Evolutionary conservation across 345 rosid species (phyloP), one percentile per base, ranked within the genome.

Genomic region (Barbarea vulgaris): DNA sequence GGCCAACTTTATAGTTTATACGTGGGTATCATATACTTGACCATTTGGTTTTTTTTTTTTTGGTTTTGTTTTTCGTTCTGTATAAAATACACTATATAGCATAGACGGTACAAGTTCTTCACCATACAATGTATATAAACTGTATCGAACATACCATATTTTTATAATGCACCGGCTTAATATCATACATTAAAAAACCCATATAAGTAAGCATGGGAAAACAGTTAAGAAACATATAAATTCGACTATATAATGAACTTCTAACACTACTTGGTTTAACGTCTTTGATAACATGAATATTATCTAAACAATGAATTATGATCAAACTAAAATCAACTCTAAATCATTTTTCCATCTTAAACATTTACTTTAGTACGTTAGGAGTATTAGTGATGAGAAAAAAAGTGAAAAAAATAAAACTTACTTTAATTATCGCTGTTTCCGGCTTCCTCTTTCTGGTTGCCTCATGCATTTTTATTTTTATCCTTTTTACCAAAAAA

Each of bases 331-430:
- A 22, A 24, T 13, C 4, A 24, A 15, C 21, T 28, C 37, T 55
- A 19, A 53, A 54, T 41, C 19, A 41, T 17, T 15, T 54, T 25
- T 6, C 33, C 18, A 31, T 12, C 39, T 21, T 41, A 59, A 33
- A 22, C 66, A 33, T 22, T 36, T 44, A 71, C 59, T 60, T 46
- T 46, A 14, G 21, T 58, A 55, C 28, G 27, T n/a, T n/a, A n/a
- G n/a, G n/a, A n/a, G n/a, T 1, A 54, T 54, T 54, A 4, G 17
- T 28, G n/a, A n/a, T 55, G 3, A 28, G 37, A 28, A 0, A 28
- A 7, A 15, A 24, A 13, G 24, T 52, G n/a, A 3, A 7, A 19
- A 19, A 54, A 13, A 55, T 4, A n/a, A 8, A 28, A 14, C 37
- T 30, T 28, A 55, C 5, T 5, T 15, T 55, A 3, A 12, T 37